phyloP scores from a whole-genome alignment of 495 filamentous ascomycete genomes.

The Sporormia fimetaria region DNA sequence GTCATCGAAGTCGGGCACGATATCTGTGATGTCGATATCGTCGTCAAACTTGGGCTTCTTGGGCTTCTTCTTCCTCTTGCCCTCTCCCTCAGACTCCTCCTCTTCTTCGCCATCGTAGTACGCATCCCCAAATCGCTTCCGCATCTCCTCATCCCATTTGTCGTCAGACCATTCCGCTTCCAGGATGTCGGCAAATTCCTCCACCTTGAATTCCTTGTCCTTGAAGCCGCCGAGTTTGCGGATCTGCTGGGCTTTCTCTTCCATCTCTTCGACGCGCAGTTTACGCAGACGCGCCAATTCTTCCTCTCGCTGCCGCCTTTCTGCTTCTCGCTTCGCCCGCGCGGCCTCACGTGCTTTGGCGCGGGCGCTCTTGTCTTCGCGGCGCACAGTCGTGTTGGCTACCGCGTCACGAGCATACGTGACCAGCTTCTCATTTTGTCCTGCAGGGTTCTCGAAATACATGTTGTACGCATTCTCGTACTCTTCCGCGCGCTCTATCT shows the following conservation, averaged over 20 bases:
- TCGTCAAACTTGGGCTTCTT: constrained; percentile 96
- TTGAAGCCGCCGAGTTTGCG: constrained; percentile 74
- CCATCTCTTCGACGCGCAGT: constrained; percentile 77
- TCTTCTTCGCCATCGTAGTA: constrained; percentile 55
- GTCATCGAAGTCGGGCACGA: constrained; percentile 73
- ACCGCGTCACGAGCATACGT: constrained; percentile 81
- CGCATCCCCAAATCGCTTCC: constrained; percentile 68
- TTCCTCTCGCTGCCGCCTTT: constrained; percentile 61
- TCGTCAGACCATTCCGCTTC: constrained; percentile 78
- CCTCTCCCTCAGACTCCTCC: constrained; percentile 34
- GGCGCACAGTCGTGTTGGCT: constrained; percentile 65
- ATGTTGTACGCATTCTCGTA: constrained; percentile 94
- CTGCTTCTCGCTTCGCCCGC: constrained; percentile 61
- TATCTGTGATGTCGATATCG: constrained; percentile 90
- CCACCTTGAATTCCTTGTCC: constrained; percentile 54
- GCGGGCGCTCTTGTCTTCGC: constrained; percentile 64
- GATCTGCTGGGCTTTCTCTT: constrained; percentile 70
- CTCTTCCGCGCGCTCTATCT: constrained; percentile 67
- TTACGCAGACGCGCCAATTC: constrained; percentile 76
- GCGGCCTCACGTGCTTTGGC: constrained; percentile 69
- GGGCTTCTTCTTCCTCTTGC: constrained; percentile 47
- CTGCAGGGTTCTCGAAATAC: constrained; percentile 83
- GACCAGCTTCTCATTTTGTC: constrained; percentile 68
- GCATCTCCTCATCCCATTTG: constrained; percentile 82
- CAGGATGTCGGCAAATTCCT: constrained; percentile 70